phyloP scores from a whole-genome alignment of 2,329 filamentous ascomycete genomes.

The Ophiostoma australiae region DNA sequence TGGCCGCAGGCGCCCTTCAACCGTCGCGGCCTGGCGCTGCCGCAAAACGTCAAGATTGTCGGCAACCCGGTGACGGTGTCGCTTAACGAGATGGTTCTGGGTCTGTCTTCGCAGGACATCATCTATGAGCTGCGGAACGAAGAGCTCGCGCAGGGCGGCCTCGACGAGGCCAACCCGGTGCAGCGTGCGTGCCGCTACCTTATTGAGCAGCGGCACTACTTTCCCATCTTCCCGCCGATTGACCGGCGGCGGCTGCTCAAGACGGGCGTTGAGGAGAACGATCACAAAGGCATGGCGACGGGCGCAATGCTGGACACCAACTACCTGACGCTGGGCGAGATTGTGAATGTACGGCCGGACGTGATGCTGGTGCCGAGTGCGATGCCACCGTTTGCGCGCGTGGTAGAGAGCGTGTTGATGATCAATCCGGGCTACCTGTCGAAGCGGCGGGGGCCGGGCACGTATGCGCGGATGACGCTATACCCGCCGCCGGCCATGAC shows the following conservation, averaged over 20 bases:
- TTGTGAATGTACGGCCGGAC: constrained; percentile 80
- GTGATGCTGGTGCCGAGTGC: constrained; percentile 77
- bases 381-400: constrained; percentile 82
- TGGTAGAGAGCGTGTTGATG: constrained; percentile 81
- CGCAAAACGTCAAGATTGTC: constrained; percentile 69
- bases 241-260: constrained; percentile 63
- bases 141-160: constrained; percentile 57
- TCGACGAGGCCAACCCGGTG: constrained; percentile 55
- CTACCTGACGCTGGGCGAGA: constrained; percentile 85
- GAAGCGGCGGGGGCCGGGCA: constrained; percentile 78
- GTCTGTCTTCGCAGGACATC: constrained; percentile 76
- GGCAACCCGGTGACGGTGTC: constrained; percentile 87
- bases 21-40: constrained; percentile 69
- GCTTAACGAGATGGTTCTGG: constrained; percentile 80
- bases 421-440: constrained; percentile 88
- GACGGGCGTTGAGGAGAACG: constrained; percentile 55
- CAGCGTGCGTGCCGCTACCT: constrained; percentile 70
- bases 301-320: constrained; percentile 77
- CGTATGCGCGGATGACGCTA: constrained; percentile 74
- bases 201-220: constrained; percentile 86
- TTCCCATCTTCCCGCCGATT: constrained; percentile 79
- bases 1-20: constrained; percentile 67
- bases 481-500: constrained; percentile 54
- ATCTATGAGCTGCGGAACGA: constrained; percentile 76
- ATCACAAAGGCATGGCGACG: constrained; percentile 56